phyloP scores from a whole-genome alignment of 202 grass and related monocot genomes.

The Setaria viridis region DNA sequence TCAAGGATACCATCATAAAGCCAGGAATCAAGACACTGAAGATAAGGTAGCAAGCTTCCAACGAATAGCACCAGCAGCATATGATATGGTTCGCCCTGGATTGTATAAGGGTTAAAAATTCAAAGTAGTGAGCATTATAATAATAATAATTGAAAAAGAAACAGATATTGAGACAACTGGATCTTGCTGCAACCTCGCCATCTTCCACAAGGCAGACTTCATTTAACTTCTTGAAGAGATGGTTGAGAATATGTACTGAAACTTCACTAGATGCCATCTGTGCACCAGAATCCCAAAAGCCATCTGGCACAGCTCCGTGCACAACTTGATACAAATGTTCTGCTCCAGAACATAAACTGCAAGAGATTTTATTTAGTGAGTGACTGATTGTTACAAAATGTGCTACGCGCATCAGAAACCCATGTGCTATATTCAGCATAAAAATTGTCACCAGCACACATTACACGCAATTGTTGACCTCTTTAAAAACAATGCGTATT shows the following conservation, averaged over 20 bases:
- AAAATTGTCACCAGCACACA: background rate
- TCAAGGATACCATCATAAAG: conserved; percentile 97
- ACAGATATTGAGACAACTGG: conserved; percentile 30
- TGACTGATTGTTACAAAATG: conserved; percentile 38
- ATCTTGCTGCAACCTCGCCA: conserved; percentile 71
- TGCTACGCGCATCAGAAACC: background rate
- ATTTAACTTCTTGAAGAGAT: conserved; percentile 88
- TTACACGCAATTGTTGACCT: background rate
- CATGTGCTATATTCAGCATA: conserved; percentile 23
- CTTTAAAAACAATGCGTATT: background rate
- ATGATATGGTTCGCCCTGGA: conserved; percentile 77
- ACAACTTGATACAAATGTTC: conserved; percentile 81
- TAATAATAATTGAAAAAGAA: conserved; percentile 17
- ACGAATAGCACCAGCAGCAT: conserved; percentile 84
- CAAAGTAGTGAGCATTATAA: conserved; percentile 21
- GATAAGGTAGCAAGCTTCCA: conserved; percentile 88
- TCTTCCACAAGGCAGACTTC: conserved; percentile 83
- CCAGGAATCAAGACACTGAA: conserved; percentile 88
- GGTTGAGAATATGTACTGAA: conserved; percentile 73
- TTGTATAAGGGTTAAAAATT: conserved; percentile 44
- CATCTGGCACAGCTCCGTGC: conserved; percentile 66
- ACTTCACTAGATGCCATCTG: conserved; percentile 62
- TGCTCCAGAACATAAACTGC: conserved; percentile 75
- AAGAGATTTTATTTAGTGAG: conserved; percentile 35
- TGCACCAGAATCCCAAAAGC: conserved; percentile 55